Evolutionary conservation across 2,329 filamentous ascomycete genomes (phyloP).

Genomic region (Trematosphaeria pertusa): DNA sequence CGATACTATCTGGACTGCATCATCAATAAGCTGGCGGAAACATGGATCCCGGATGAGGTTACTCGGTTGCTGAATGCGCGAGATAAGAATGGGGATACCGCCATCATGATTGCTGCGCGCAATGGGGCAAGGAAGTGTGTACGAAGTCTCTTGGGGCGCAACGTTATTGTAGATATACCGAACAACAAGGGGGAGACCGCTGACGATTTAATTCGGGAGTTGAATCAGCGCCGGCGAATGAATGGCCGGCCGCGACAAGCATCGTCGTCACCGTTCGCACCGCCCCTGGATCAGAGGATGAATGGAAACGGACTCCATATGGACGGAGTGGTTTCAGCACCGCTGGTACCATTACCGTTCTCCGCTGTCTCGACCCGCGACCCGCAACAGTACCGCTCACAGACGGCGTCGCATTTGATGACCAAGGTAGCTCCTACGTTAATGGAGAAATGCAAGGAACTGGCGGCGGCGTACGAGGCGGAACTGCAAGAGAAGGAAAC

Average conservation of each 20-base stretch:
- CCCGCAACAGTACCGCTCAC: conserved; percentile 49
- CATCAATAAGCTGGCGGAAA: conserved; percentile 83
- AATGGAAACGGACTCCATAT: conserved; percentile 36
- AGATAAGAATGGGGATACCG: conserved; percentile 89
- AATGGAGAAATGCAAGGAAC: conserved; percentile 53
- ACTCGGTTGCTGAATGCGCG: conserved; percentile 81
- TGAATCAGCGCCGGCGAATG: conserved; percentile 73
- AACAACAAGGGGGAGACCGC: conserved; percentile 85
- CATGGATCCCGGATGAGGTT: conserved; percentile 76
- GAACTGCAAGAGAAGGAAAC: conserved; percentile 76
- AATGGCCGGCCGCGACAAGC: conserved; percentile 66
- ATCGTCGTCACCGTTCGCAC: conserved; percentile 71
- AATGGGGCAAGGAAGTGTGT: conserved; percentile 83
- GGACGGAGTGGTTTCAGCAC: conserved; percentile 23
- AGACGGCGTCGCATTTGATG: conserved; percentile 65
- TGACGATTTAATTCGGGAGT: conserved; percentile 78
- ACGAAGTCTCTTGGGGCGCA: conserved; percentile 72
- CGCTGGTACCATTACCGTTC: conserved; percentile 35
- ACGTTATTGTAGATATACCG: conserved; percentile 80
- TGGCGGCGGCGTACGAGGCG: conserved; percentile 68
- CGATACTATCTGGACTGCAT: conserved; percentile 94
- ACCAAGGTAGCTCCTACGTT: conserved; percentile 65
- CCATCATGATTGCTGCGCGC: conserved; percentile 83
- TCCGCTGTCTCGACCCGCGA: conserved; percentile 28
- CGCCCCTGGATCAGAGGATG: conserved; percentile 42